Conservation (phyloP, 2,329 filamentous ascomycete genomes). For the Aureobasidium mangrovei region DNA sequence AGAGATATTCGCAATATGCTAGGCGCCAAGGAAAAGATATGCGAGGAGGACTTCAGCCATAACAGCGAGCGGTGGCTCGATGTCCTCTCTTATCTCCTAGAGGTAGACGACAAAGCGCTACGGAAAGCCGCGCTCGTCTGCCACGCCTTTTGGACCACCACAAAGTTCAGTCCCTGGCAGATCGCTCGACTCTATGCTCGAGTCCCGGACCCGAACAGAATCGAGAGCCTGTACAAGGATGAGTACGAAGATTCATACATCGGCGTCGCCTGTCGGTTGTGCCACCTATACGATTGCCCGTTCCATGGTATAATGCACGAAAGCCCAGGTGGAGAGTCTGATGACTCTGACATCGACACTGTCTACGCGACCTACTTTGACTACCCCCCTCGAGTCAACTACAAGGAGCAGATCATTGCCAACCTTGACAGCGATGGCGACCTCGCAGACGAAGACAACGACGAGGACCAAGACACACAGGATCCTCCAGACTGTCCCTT, state of each 20-base stretch:
- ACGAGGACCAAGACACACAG: not conserved
- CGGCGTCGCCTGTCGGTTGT: slow-evolving; percentile 13
- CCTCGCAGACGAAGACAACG: not conserved
- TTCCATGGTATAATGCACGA: slow-evolving; percentile 35
- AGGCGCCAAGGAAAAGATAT: slow-evolving; percentile 20
- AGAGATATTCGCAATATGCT: not conserved
- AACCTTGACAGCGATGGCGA: not conserved
- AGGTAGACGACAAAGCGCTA: slow-evolving; percentile 20
- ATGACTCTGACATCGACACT: slow-evolving; percentile 19
- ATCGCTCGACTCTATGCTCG: not conserved
- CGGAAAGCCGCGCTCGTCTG: slow-evolving; percentile 30
- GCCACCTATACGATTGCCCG: slow-evolving; percentile 28
- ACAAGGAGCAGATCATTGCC: slow-evolving; percentile 20
- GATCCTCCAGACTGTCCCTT: too few species aligned
- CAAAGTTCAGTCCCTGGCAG: slow-evolving; percentile 27
- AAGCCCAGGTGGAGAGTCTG: slow-evolving; percentile 9
- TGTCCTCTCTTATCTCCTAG: slow-evolving; percentile 26
- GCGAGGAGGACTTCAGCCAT: slow-evolving; percentile 27
- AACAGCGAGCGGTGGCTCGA: slow-evolving; percentile 24
- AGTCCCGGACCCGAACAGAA: slow-evolving; percentile 16
- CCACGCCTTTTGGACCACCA: slow-evolving; percentile 28
- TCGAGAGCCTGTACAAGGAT: slow-evolving; percentile 13
- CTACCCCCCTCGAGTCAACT: slow-evolving; percentile 24
- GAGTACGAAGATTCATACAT: slow-evolving; percentile 13
- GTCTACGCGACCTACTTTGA: slow-evolving; percentile 23